A percentile compares a stretch with the other conserved stretches of the same genome.
These are phyloP conservation scores for Hyaloscypha finlandica DNA, from an alignment of 495 filamentous ascomycete species.

Conservation along the genomic window DNA sequence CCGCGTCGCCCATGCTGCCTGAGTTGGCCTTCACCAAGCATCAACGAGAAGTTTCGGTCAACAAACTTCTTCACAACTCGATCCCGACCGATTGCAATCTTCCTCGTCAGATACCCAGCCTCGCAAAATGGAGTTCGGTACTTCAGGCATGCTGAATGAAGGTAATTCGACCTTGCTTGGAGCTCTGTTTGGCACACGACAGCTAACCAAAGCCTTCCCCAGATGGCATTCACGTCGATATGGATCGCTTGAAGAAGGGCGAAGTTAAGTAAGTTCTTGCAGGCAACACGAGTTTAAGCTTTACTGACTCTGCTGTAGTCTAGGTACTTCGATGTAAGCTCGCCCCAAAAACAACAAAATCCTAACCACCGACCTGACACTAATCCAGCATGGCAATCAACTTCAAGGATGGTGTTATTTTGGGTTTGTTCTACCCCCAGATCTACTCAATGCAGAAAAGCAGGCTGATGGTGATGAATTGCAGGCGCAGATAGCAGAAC, in stretches of 20 bases:
- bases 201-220: slow-evolving; percentile 24
- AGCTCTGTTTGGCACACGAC: slow-evolving; percentile 23
- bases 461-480: slow-evolving; percentile 25
- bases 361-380: slow-evolving; percentile 25
- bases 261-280: slow-evolving; percentile 77
- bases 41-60: slow-evolving; percentile 10
- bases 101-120: slow-evolving; percentile 1
- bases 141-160: slow-evolving; percentile 70
- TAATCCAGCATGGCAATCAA: slow-evolving; percentile 80
- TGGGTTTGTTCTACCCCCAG: slow-evolving; percentile 53
- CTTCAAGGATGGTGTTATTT: slow-evolving; percentile 95
- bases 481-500: slow-evolving; percentile 91
- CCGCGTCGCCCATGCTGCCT: slow-evolving; percentile 29
- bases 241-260: slow-evolving; percentile 91
- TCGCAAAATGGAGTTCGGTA: slow-evolving; percentile 60
- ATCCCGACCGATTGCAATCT: neutral
- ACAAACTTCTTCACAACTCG: slow-evolving; percentile 5
- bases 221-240: slow-evolving; percentile 99
- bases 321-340: slow-evolving; percentile 96
- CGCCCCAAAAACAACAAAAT: slow-evolving; percentile 21
- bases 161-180: slow-evolving; percentile 44
- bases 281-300: neutral
- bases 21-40: slow-evolving; percentile 24
- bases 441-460: neutral
- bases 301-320: slow-evolving; percentile 53